Evolutionary conservation across 2,329 filamentous ascomycete genomes (phyloP), one percentile per base, ranked within the genome.

Genomic region (Calonectria pseudoturangicola): DNA sequence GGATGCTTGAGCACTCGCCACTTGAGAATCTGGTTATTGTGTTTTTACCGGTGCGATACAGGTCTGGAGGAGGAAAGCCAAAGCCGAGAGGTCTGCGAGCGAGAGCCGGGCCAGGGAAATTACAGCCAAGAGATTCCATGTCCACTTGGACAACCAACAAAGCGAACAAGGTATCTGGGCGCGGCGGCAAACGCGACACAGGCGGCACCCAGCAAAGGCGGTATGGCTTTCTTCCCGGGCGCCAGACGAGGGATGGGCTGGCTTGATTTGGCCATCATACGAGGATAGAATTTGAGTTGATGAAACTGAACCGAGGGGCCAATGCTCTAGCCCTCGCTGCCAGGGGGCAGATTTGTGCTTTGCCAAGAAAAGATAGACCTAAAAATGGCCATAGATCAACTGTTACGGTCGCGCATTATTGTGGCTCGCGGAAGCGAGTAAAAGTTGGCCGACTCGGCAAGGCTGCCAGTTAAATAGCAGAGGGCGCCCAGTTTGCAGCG

Each of bases 331-430:
- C 15, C 6, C 54, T 41, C n/a, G 54, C 54, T 16, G 54, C 33
- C 54, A 27, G 54, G 54, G 54, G 54, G 21, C 13, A n/a, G 33
- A 21, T 41, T 21, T 36, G 54, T 43, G 54, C n/a, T 60, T 39
- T 60, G 54, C 54, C 54, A 60, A 60, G 54, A 60, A 60, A 60
- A 60, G 12, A 60, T 60, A 60, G 54, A 60, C 54, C 54, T 60
- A 60, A 60, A 60, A 60, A 41, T 60, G 54, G 54, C n/a, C 54
- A 60, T 60, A 60, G 54, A 60, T 60, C 54, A 60, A 60, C 54
- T 60, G 54, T 39, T 60, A 21, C 13, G 33, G 54, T 25, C 33
- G 54, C 54, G 54, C 21, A 39, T 60, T 41, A 60, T 41, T 56
- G 54, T 60, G 54, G 54, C 54, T 60, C 54, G 54, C 54, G 18